A percentile compares a stretch with the other conserved stretches of the same genome.
phyloP scores from a whole-genome alignment of 257 asterid genomes.

The Gardenia jasminoides region DNA sequence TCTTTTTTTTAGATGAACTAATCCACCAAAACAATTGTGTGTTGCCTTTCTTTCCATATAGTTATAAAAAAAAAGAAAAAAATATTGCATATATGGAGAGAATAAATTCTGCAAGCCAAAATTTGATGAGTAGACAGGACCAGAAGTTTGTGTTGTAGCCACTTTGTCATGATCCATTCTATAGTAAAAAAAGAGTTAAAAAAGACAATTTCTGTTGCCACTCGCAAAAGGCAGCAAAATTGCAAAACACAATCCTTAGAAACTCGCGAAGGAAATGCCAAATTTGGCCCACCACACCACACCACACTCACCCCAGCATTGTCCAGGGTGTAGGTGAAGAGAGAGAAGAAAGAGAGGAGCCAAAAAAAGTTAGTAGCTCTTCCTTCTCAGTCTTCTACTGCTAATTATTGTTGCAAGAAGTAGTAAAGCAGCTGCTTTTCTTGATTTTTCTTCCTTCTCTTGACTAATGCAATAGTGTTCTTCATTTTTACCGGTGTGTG shows the following conservation, averaged over 20 bases:
- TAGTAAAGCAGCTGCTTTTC: background rate
- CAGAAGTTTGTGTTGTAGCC: background rate
- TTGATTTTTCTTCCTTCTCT: background rate
- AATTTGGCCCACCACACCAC: background rate
- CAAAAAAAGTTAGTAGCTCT: background rate
- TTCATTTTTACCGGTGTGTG: background rate
- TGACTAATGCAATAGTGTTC: background rate
- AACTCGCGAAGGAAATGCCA: background rate
- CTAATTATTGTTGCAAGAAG: background rate
- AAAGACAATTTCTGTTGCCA: background rate
- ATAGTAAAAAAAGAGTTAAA: background rate
- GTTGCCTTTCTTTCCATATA: too few species aligned
- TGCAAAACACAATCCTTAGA: background rate
- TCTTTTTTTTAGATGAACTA: too few species aligned
- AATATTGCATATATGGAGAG: background rate
- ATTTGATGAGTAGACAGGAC: background rate
- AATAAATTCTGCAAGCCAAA: background rate
- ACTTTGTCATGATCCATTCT: background rate
- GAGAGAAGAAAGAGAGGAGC: background rate
- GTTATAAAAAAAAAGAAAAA: too few species aligned
- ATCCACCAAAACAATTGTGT: too few species aligned
- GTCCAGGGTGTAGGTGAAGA: background rate
- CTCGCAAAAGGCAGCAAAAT: background rate
- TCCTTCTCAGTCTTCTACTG: background rate
- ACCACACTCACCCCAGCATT: background rate